Conservation (phyloP, 257 asterid genomes). For the Solanum chilense region DNA sequence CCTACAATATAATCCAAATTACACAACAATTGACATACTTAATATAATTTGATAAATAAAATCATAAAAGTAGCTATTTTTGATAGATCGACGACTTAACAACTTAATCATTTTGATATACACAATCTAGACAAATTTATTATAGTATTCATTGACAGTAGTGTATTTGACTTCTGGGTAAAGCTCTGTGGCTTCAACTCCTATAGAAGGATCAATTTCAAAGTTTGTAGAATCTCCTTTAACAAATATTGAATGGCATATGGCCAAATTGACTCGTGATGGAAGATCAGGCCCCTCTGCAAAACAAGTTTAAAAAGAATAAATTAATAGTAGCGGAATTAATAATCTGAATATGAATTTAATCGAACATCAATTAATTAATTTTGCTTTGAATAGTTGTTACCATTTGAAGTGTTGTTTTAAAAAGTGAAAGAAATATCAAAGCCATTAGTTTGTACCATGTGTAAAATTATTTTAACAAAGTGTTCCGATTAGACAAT, state of each 20-base stretch:
- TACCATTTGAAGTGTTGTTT: background rate
- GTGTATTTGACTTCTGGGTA: slow-evolving; percentile 68
- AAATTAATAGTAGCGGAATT: background rate
- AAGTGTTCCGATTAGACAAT: background rate
- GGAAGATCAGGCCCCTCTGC: slow-evolving; percentile 38
- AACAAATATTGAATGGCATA: slow-evolving; percentile 35
- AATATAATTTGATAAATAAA: too few relatives aligned
- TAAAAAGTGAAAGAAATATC: too few relatives aligned
- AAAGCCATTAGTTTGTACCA: background rate
- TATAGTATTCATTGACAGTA: slow-evolving; percentile 41
- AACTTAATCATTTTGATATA: background rate
- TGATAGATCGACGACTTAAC: background rate
- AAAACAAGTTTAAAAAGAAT: background rate
- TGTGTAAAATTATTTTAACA: background rate
- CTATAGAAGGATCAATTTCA: slow-evolving; percentile 39
- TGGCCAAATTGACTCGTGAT: slow-evolving; percentile 17
- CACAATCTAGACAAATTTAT: slow-evolving; percentile 16
- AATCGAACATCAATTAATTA: background rate
- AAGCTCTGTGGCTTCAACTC: slow-evolving; percentile 50
- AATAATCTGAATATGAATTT: background rate
- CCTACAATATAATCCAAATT: background rate
- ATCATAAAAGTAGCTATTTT: too few relatives aligned
- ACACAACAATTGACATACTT: background rate
- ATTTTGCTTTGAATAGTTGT: background rate
- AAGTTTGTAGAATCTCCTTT: slow-evolving; percentile 55